phyloP scores from a whole-genome alignment of 441 rosid genomes.

The Raphanus hybrid region DNA sequence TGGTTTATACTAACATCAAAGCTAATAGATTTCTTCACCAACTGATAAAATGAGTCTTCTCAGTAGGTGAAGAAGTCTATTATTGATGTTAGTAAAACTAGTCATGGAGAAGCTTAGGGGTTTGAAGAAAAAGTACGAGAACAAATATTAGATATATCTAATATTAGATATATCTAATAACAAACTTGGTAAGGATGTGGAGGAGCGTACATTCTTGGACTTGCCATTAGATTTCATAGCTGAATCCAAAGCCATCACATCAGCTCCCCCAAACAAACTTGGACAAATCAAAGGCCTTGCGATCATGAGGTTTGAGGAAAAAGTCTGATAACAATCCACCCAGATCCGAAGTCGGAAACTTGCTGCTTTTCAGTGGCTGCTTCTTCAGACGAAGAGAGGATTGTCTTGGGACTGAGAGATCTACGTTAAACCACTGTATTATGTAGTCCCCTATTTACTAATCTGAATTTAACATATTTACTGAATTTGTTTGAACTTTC shows the following conservation, averaged over 20 bases:
- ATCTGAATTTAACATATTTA: neutral
- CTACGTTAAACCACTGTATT: neutral
- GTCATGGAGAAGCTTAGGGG: too few species aligned
- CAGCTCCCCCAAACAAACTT: slow-evolving; percentile 50
- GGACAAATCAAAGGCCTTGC: slow-evolving; percentile 44
- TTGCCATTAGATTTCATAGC: neutral
- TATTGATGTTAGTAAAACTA: too few species aligned
- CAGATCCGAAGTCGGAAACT: too few species aligned
- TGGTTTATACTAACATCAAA: slow-evolving; percentile 46
- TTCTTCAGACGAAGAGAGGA: neutral
- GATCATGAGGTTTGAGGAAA: slow-evolving; percentile 47
- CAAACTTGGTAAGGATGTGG: too few species aligned
- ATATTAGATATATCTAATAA: too few species aligned
- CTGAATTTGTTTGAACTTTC: neutral
- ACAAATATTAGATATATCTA: too few species aligned
- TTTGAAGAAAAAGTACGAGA: too few species aligned
- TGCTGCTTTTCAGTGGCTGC: too few species aligned
- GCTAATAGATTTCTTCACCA: slow-evolving; percentile 47
- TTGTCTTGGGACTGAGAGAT: neutral
- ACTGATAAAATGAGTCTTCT: slow-evolving; percentile 41
- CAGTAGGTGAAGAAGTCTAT: too few species aligned
- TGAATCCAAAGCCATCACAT: slow-evolving; percentile 26
- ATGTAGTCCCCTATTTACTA: neutral
- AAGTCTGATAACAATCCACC: too few species aligned
- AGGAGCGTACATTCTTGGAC: neutral